phyloP scores from a whole-genome alignment of 306 rosid species.

The Ormosia semicastrata region DNA sequence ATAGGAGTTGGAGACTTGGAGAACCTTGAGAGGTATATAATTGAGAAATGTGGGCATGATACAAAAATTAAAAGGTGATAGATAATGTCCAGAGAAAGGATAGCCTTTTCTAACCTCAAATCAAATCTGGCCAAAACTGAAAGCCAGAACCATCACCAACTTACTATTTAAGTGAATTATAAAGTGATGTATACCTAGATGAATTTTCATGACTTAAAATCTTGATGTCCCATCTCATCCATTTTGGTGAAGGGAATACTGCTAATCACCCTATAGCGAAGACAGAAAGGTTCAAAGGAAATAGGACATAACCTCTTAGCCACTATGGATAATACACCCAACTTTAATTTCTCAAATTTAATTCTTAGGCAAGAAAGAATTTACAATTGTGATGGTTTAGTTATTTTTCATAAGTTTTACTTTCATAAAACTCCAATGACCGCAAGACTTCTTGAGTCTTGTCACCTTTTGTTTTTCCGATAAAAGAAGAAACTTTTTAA shows the following conservation, averaged over 20 bases:
- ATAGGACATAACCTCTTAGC: not conserved
- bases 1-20: not conserved
- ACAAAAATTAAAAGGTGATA: not conserved
- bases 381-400: too few relatives aligned
- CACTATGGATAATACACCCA: not conserved
- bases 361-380: too few relatives aligned
- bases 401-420: too few relatives aligned
- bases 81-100: too few relatives aligned
- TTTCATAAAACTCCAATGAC: not conserved
- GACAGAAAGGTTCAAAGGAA: not conserved
- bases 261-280: not conserved
- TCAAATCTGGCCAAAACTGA: not conserved
- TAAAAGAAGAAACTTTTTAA: too few relatives aligned
- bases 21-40: not conserved
- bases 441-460: too few relatives aligned
- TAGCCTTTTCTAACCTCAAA: not conserved
- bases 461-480: too few relatives aligned
- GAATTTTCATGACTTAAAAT: too few relatives aligned
- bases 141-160: not conserved
- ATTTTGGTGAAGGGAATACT: not conserved
- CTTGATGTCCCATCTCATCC: not conserved
- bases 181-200: too few relatives aligned
- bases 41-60: not conserved
- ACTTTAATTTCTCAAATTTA: not conserved
- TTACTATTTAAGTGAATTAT: too few relatives aligned